Conservation (phyloP, 306 rosid genomes). For the Casuarina glauca region DNA sequence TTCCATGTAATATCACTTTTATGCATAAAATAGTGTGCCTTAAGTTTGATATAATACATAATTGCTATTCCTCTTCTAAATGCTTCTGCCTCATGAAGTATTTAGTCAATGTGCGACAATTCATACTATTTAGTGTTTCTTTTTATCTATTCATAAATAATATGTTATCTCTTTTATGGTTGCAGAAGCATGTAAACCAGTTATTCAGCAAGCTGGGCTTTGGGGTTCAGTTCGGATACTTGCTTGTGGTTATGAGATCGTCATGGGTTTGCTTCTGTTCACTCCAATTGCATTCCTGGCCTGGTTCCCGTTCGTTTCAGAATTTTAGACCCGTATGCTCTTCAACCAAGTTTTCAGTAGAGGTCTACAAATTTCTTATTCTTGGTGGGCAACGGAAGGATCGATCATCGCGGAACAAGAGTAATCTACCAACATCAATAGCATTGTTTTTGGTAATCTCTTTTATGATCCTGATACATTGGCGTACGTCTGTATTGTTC, state of each 20-base stretch:
- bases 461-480: background rate
- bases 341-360: conserved; percentile 95
- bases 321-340: conserved; percentile 96
- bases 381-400: conserved; percentile 95
- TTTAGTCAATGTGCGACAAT: too few relatives aligned
- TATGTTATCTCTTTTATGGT: conserved; percentile 36
- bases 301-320: conserved; percentile 97
- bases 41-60: too few relatives aligned
- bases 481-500: background rate
- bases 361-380: conserved; percentile 90
- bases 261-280: conserved; percentile 88
- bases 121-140: too few relatives aligned
- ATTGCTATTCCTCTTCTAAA: too few relatives aligned
- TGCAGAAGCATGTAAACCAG: conserved; percentile 82
- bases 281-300: conserved; percentile 93
- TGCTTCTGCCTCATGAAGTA: too few relatives aligned
- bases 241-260: conserved; percentile 87
- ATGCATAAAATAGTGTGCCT: too few relatives aligned
- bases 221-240: conserved; percentile 88
- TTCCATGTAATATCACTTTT: too few relatives aligned
- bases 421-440: conserved; percentile 18
- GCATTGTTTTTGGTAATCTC: conserved; percentile 5
- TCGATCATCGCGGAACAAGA: conserved; percentile 83
- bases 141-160: too few relatives aligned
- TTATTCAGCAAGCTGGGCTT: conserved; percentile 63